These are phyloP conservation scores for Dalechampia spathulata DNA, from an alignment of 441 rosid genomes.

Conservation along the genomic window DNA sequence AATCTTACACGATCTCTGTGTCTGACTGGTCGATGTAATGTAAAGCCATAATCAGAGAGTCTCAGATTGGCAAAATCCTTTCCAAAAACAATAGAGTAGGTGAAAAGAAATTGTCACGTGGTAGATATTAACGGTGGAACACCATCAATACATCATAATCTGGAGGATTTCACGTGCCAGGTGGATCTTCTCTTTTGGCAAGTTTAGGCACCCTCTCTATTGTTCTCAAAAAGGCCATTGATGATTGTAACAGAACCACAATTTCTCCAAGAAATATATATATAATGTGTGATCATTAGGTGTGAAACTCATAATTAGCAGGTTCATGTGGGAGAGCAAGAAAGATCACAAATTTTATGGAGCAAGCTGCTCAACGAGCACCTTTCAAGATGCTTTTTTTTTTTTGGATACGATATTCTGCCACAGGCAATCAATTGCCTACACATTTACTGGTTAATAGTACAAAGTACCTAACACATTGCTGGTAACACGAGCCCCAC, in stretches of 20 bases:
- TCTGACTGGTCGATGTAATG: too few species aligned
- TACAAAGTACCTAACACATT: not conserved
- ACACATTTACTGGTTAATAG: not conserved
- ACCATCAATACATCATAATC: too few species aligned
- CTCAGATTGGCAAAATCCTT: too few species aligned
- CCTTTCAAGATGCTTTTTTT: not conserved
- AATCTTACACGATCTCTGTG: too few species aligned
- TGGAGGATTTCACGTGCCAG: not conserved
- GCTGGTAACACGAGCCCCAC: not conserved
- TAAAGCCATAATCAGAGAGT: too few species aligned
- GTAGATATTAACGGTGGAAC: too few species aligned
- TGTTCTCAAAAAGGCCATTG: not conserved
- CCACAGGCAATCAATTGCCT: too few species aligned
- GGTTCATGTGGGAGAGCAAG: not conserved
- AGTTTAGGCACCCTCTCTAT: not conserved
- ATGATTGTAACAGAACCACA: not conserved
- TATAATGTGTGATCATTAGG: too few species aligned
- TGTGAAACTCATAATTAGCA: too few species aligned
- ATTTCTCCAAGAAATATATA: not conserved
- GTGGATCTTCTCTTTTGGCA: not conserved
- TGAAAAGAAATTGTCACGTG: too few species aligned
- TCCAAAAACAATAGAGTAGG: too few species aligned
- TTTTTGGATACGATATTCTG: not conserved
- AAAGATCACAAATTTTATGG: not conserved
- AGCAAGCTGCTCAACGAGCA: not conserved